Base-by-base conservation (phyloP, 1,284 basidiomycete genomes). In the Caloboletus inedulis region DNA sequence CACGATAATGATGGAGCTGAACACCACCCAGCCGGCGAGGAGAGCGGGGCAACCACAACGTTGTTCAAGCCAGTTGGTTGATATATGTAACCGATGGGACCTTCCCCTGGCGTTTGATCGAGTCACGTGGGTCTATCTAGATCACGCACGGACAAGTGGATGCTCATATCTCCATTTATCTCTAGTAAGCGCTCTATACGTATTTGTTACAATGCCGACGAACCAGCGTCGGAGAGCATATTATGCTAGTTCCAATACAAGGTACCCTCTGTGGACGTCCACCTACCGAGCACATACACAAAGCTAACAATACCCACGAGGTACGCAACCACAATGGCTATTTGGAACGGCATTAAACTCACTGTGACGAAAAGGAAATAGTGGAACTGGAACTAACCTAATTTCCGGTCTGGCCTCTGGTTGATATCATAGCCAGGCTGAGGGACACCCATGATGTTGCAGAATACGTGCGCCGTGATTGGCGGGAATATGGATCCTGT, bases 361-460 rank as follows among this genome's bases (percentile, higher is more conserved):
- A 42, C 19, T 10, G 43, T 45, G 29, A 47, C 16, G 29, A 51
- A 47, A 55, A 48, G 40, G 55, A 50, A 51, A 59, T 27, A 46
- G 41, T 23, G 23, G 23, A 23, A 54, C 67, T 23, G 23, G 23
- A 23, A 54, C 67, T 34, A 5, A 71, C 74, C 61, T 68, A 77
- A 60, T 58, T 62, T 73, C 73, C 47, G 64, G 63, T 48, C 62
- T 4, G 74, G 74, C 56, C 66, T 72, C 34, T 67, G 59, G 19
- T 63, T 56, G 23, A 78, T 57, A 67, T 64, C 53, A 75, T 59
- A 62, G 2, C 49, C 60, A 21, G 76, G 70, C 16, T 77, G 75
- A 9, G 93, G 93, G n/a, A 95, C 61, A 2, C 95, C 95, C 92
- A 98, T 95, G 42, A 89, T 66, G 66, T 99, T 99, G 75, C 96